These are phyloP conservation scores for Sclerotinia subarctica DNA, from an alignment of 2,329 filamentous ascomycete genomes.

Conservation along the genomic window DNA sequence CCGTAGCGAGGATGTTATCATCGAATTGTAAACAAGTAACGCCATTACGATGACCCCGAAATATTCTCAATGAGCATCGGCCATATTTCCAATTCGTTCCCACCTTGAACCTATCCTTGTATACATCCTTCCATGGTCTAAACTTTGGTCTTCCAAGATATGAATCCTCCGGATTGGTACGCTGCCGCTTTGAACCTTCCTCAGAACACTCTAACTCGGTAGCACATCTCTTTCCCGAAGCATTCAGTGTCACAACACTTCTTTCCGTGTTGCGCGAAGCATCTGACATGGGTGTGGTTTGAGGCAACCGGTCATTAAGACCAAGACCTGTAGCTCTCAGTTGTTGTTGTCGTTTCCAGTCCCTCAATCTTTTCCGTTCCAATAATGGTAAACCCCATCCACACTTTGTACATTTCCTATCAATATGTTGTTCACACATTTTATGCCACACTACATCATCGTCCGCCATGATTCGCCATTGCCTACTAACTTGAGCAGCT, in stretches of 20 bases:
- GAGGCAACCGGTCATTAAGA: constrained; percentile 51
- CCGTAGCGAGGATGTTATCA: constrained; percentile 86
- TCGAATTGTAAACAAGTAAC: constrained; percentile 69
- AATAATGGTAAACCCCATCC: constrained; percentile 90
- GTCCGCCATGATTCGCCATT: constrained; percentile 88
- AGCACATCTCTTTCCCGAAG: constrained; percentile 32
- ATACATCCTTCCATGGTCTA: constrained; percentile 93
- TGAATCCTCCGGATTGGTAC: constrained; percentile 29
- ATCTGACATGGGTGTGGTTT: constrained; percentile 48
- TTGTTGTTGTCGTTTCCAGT: constrained; percentile 75
- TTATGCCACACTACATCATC: constrained; percentile 97
- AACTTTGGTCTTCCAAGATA: constrained; percentile 46
- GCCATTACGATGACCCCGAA: constrained; percentile 85
- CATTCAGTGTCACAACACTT: constrained; percentile 23
- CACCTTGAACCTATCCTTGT: constrained; percentile 91
- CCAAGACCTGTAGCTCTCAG: constrained; percentile 60
- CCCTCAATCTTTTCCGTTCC: constrained; percentile 81
- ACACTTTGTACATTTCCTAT: constrained; percentile 89
- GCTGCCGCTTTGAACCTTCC: constrained; percentile 31
- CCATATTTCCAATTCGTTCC: constrained; percentile 98
- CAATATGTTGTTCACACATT: constrained; percentile 97
- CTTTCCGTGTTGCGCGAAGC: constrained; percentile 21
- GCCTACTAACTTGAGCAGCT: constrained; percentile 85
- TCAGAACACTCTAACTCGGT: constrained; percentile 24
- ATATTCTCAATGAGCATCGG: constrained; percentile 76